Percentiles rank a stretch among this genome's conserved stretches.
Evolutionary conservation across 208 protist genomes (phyloP).

Genomic region (Trypanosoma conorhini): DNA sequence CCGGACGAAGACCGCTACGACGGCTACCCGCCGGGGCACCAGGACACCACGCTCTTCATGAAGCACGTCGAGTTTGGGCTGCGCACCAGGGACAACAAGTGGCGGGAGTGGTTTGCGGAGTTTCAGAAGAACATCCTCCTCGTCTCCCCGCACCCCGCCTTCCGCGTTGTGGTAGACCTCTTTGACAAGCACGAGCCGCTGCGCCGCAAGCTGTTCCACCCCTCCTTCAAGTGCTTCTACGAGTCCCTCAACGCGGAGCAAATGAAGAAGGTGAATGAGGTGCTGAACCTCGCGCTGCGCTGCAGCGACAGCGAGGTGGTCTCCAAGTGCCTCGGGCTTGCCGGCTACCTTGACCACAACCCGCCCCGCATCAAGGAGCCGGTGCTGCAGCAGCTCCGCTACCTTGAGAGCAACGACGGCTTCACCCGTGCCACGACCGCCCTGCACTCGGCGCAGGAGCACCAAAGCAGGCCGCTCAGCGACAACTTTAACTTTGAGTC

Average conservation of each 20-base stretch:
- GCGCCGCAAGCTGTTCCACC: slow-evolving; percentile 85
- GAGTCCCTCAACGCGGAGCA: slow-evolving; percentile 84
- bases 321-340: slow-evolving; percentile 80
- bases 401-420: slow-evolving; percentile 50
- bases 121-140: slow-evolving; percentile 90
- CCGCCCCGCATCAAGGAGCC: slow-evolving; percentile 66
- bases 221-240: slow-evolving; percentile 90
- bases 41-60: slow-evolving; percentile 82
- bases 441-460: slow-evolving; percentile 6
- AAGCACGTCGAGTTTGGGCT: slow-evolving; percentile 81
- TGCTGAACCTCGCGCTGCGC: slow-evolving; percentile 80
- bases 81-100: slow-evolving; percentile 72
- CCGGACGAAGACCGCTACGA: slow-evolving; percentile 24
- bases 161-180: slow-evolving; percentile 90
- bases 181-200: slow-evolving; percentile 92
- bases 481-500: slow-evolving; percentile 41
- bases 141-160: slow-evolving; percentile 83
- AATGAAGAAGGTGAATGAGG: slow-evolving; percentile 85
- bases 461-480: slow-evolving; percentile 10
- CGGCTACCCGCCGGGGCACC: slow-evolving; percentile 19
- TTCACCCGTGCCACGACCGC: slow-evolving; percentile 13
- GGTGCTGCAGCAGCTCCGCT: slow-evolving; percentile 67
- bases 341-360: slow-evolving; percentile 92
- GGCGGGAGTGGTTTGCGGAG: slow-evolving; percentile 90
- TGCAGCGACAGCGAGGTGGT: slow-evolving; percentile 82